These are phyloP conservation scores for Gloeopeniophorella convolvens DNA, from an alignment of 768 basidiomycete genomes.

Conservation along the genomic window DNA sequence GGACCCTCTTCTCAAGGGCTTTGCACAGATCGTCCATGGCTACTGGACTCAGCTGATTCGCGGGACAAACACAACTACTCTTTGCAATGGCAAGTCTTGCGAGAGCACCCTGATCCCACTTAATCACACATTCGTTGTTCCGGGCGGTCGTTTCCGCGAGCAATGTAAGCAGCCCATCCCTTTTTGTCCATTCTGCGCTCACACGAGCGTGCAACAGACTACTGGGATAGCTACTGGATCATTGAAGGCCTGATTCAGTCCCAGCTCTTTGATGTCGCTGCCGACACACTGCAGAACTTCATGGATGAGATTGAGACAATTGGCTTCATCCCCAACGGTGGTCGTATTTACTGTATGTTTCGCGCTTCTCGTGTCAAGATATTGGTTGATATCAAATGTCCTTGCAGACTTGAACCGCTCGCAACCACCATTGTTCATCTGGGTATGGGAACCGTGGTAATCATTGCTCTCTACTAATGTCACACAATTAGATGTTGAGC, in stretches of 20 bases:
- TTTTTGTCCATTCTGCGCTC: neutral
- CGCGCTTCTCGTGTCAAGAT: neutral
- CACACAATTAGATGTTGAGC: slow-evolving; percentile 63
- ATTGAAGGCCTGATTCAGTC: slow-evolving; percentile 81
- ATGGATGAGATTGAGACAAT: slow-evolving; percentile 84
- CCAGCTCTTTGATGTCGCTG: slow-evolving; percentile 63
- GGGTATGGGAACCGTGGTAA: slow-evolving; percentile 35
- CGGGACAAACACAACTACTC: slow-evolving; percentile 58
- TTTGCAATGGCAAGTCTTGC: slow-evolving; percentile 59
- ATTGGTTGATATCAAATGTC: neutral
- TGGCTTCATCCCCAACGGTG: slow-evolving; percentile 94
- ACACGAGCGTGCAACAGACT: slow-evolving; percentile 30
- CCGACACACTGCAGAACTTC: slow-evolving; percentile 82
- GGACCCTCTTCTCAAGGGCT: slow-evolving; percentile 64
- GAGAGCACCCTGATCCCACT: slow-evolving; percentile 84
- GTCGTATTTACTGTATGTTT: slow-evolving; percentile 73
- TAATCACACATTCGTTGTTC: slow-evolving; percentile 88
- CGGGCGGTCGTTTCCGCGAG: slow-evolving; percentile 81
- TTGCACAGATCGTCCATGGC: slow-evolving; percentile 70
- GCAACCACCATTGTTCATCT: slow-evolving; percentile 88
- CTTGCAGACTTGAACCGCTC: slow-evolving; percentile 72
- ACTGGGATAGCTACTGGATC: slow-evolving; percentile 81
- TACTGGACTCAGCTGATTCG: slow-evolving; percentile 82
- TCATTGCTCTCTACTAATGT: neutral
- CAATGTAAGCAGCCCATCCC: slow-evolving; percentile 51